These are phyloP conservation scores for Rickenella mellea DNA, from an alignment of 768 basidiomycete genomes.

Conservation along the genomic window DNA sequence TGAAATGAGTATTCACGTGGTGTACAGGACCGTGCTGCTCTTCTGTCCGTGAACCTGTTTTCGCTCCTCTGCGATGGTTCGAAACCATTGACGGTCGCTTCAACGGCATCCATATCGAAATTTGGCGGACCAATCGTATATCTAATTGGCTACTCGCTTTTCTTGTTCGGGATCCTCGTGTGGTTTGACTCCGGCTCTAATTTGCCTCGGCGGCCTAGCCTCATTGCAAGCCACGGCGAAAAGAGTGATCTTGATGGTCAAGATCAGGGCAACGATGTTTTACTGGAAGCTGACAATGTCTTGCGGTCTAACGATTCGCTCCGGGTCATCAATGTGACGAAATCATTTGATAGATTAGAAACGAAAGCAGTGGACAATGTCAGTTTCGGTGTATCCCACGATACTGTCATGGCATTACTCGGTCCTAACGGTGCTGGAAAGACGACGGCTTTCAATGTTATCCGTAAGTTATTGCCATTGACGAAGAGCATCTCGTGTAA, in stretches of 20 bases:
- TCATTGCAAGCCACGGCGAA: slow-evolving; percentile 14
- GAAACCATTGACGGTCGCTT: slow-evolving; percentile 31
- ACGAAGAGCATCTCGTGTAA: neutral
- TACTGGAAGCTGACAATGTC: slow-evolving; percentile 40
- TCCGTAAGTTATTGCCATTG: slow-evolving; percentile 37
- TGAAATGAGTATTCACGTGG: neutral
- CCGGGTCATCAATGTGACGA: slow-evolving; percentile 53
- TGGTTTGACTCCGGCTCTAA: slow-evolving; percentile 65
- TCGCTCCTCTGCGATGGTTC: slow-evolving; percentile 58
- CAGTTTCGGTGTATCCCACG: slow-evolving; percentile 51
- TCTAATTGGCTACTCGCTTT: slow-evolving; percentile 48
- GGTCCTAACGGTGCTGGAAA: slow-evolving; percentile 83
- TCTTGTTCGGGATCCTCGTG: slow-evolving; percentile 55
- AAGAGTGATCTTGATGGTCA: no score
- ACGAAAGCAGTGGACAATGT: slow-evolving; percentile 62
- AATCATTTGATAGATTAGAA: slow-evolving; percentile 33
- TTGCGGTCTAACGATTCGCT: slow-evolving; percentile 44
- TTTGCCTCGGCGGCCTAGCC: slow-evolving; percentile 30
- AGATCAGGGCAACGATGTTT: slow-evolving; percentile 41
- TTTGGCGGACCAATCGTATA: slow-evolving; percentile 74
- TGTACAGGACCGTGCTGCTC: slow-evolving; percentile 49
- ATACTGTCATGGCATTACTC: slow-evolving; percentile 63
- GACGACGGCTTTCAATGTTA: slow-evolving; percentile 74
- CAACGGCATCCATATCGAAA: slow-evolving; percentile 43
- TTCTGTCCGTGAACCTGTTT: slow-evolving; percentile 75